phyloP scores from a whole-genome alignment of 805 yeast genomes.

The Jamesozyma jinghongensis region DNA sequence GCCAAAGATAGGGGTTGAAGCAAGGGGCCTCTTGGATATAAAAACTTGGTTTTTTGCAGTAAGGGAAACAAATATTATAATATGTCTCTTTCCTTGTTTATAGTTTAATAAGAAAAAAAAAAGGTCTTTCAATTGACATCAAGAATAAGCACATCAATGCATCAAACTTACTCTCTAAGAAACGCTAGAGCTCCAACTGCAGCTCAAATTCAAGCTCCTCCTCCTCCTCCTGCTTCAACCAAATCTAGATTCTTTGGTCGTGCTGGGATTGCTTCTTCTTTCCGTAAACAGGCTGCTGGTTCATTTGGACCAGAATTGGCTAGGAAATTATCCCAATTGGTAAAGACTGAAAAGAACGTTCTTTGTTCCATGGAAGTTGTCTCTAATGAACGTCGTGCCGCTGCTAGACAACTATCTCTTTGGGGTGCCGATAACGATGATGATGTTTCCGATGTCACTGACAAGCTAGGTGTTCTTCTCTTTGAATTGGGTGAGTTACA shows the following conservation, averaged over 20 bases:
- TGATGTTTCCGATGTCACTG: constrained; percentile 94
- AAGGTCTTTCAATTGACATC: too few relatives aligned
- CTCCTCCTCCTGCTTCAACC: constrained; percentile 73
- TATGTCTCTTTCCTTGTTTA: too few relatives aligned
- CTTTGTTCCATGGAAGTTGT: constrained; percentile 90
- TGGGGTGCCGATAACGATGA: constrained; percentile 99
- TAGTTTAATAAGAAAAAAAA: too few relatives aligned
- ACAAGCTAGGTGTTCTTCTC: constrained; percentile 89
- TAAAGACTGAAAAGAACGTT: constrained; percentile 93
- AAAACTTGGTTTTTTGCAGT: too few relatives aligned
- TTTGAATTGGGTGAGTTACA: constrained; percentile 97
- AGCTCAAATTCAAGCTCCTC: constrained; percentile 68
- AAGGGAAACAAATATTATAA: too few relatives aligned
- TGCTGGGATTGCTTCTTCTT: constrained; percentile 54
- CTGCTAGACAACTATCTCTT: constrained; percentile 90
- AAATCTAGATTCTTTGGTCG: constrained; percentile 68
- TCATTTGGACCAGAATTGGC: constrained; percentile 91
- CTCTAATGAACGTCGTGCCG: constrained; percentile 89
- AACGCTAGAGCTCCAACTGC: constrained; percentile 74
- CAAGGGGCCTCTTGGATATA: too few relatives aligned
- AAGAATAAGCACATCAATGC: constrained; percentile 37
- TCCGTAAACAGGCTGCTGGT: constrained; percentile 83
- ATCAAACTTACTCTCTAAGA: constrained; percentile 79
- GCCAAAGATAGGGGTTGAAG: too few relatives aligned
- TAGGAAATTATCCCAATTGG: constrained; percentile 80